Conservation (phyloP, 179 eudicot species). For the Silene vulgaris region DNA sequence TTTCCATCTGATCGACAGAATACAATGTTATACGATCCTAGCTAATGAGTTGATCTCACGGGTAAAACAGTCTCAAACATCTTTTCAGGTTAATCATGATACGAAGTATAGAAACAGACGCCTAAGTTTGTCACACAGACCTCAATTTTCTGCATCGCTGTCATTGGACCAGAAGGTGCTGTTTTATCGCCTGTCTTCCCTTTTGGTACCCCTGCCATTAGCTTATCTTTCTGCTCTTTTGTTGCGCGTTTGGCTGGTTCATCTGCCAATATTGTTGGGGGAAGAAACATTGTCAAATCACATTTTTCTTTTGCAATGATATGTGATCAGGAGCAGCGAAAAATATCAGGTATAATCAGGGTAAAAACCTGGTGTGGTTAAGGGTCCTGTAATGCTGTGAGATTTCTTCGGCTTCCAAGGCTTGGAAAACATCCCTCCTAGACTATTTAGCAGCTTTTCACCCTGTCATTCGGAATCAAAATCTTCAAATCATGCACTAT, state of each 20-base stretch:
- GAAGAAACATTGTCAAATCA: background rate
- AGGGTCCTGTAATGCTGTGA: conserved; percentile 59
- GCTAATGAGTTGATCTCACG: too few relatives aligned
- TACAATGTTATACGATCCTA: background rate
- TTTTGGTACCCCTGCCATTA: conserved; percentile 43
- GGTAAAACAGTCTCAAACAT: too few relatives aligned
- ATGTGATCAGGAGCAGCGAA: background rate
- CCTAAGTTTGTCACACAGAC: conserved; percentile 28
- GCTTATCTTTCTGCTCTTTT: conserved; percentile 63
- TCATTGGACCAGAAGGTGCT: conserved; percentile 54
- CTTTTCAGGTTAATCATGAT: too few relatives aligned
- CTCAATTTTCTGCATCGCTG: conserved; percentile 78
- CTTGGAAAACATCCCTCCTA: conserved; percentile 94
- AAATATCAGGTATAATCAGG: background rate
- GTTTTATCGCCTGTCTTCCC: conserved; percentile 40
- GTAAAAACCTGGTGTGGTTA: conserved; percentile 44
- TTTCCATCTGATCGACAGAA: conserved; percentile 51
- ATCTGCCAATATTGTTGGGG: conserved; percentile 21
- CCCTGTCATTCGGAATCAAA: conserved; percentile 44
- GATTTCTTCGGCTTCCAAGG: conserved; percentile 94
- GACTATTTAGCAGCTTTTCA: conserved; percentile 71
- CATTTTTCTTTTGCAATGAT: too few relatives aligned
- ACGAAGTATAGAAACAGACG: background rate
- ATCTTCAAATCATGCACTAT: background rate
- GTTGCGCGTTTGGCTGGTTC: conserved; percentile 35